Base-by-base conservation (phyloP, 306 rosid species). In the Rubus parviflorus region DNA sequence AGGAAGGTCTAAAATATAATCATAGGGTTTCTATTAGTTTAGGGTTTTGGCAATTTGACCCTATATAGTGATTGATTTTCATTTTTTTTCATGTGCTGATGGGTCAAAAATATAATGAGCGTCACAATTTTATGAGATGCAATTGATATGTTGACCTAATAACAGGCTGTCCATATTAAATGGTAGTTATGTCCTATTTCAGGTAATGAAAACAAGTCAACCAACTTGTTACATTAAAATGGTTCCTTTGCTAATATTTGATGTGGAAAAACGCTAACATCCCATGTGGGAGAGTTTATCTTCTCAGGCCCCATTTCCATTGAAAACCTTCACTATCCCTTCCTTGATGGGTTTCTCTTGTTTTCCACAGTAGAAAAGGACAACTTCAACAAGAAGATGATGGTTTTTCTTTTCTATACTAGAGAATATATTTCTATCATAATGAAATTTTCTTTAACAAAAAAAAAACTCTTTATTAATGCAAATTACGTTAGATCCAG, bases 101-200 rank as follows among this genome's bases (percentile, higher is more conserved):
- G 83, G 82, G 75, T 84, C 81, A 83, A 82, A 84, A 82, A 79
- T 73, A 77, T 83, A 82, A 85, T 23, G 80, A 43, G 84, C 45
- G 73, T 74, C 73, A 75, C 81, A 75, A 79, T 38, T 83, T 84
- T 77, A 72, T 74, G 85, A 81, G 58, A 77, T 79, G 83, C 49
- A 80, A 86, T 83, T 85, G 80, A 83, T 83, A 81, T 41, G 58
- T 77, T 72, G 85, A 84, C 94, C 93, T 83, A 85, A 85, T 79
- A 80, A 85, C 91, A 88, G 87, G 82, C 91, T 84, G 91, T 81
- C 85, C 74, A 81, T 81, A 89, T 81, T 89, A 77, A 89, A 83
- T 86, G 87, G 69, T 43, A 81, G 83, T 77, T 43, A 70, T 77
- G 75, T 87, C 72, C 64, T 69, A 72, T 75, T 83, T 81, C 86